phyloP scores from a whole-genome alignment of 2,329 filamentous ascomycete genomes.

The Juglanconis sp. region DNA sequence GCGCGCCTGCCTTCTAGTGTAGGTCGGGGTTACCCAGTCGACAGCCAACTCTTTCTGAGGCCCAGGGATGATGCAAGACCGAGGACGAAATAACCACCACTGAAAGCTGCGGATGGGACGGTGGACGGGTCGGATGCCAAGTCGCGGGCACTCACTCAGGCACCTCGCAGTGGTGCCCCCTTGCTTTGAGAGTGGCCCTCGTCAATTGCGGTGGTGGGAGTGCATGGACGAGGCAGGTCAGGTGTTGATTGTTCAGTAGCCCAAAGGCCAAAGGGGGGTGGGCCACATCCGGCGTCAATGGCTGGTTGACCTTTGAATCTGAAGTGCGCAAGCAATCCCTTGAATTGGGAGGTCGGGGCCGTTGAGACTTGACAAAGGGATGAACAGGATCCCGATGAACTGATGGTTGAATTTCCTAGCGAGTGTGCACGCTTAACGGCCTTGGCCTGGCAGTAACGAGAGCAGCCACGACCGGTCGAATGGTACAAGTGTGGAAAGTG shows the following conservation, averaged over 20 bases:
- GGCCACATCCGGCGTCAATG: no score
- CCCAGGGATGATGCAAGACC: constrained; percentile 17
- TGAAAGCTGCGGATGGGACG: background rate
- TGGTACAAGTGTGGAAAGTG: background rate
- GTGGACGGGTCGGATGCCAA: background rate
- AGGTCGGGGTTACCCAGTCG: constrained; percentile 4
- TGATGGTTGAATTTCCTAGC: background rate
- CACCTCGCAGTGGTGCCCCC: background rate
- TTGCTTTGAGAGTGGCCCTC: background rate
- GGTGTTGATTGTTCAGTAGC: background rate
- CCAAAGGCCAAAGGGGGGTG: background rate
- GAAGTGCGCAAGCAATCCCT: background rate
- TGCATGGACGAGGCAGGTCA: background rate
- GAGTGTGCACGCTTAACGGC: background rate
- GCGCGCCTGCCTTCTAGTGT: background rate
- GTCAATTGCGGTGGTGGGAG: background rate
- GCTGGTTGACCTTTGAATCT: no score
- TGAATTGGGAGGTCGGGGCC: no score
- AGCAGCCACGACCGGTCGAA: background rate
- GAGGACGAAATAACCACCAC: constrained; percentile 7
- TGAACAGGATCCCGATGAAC: no score
- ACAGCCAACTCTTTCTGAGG: constrained; percentile 3
- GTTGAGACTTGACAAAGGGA: background rate
- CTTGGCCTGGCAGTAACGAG: background rate
- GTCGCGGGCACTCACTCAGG: background rate